Base-by-base conservation (phyloP, 208 protist genomes). In the Acanthamoeba triangularis region DNA sequence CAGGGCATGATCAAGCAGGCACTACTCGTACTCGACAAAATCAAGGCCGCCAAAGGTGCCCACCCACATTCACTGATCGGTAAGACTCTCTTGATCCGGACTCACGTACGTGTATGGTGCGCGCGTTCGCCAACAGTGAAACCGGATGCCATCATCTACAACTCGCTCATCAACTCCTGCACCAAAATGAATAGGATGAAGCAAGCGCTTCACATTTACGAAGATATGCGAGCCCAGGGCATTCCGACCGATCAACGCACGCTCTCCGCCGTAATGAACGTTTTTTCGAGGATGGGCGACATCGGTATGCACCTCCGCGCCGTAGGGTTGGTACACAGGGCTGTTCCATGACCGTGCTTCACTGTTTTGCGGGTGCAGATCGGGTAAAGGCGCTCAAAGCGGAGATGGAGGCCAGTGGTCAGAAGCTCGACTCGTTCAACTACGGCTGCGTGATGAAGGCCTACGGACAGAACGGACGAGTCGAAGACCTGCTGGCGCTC, bases 1-100 rank as follows among this genome's bases (percentile, higher is more conserved):
- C 74, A 84, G 23, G 74, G 74, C 35, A 84, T 84, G 74, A 14
- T 84, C 74, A 84, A 84, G 74, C 65, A 72, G 16, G 65, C 65
- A 6, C 0, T 72, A n/a, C 65, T 72, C 30, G 30, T 72, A n/a
- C 30, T 72, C 30, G 65, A 72, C 0, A 37, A 30, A 11, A 33
- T 72, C 65, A 72, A 72, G 65, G 30, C 59, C 23, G 59, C 65
- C 65, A 33, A 72, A 72, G 65, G 65, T 72, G 0, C 37, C 44
- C 10, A 18, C 33, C 2, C 25, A 30, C 14, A 6, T 52, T 80
- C 11, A 8, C 6, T 11, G 1, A 37, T 13, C 61, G 28, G 18
- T 23, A 14, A 23, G 18, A 23, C n/a, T 20, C 5, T 20, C 35
- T 49, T 5, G 25, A 10, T 7, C 8, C 74, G 2, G 25, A 84